Evolutionary conservation across 2,329 filamentous ascomycete genomes (phyloP).

Genomic region (Xylariaceae sp.): DNA sequence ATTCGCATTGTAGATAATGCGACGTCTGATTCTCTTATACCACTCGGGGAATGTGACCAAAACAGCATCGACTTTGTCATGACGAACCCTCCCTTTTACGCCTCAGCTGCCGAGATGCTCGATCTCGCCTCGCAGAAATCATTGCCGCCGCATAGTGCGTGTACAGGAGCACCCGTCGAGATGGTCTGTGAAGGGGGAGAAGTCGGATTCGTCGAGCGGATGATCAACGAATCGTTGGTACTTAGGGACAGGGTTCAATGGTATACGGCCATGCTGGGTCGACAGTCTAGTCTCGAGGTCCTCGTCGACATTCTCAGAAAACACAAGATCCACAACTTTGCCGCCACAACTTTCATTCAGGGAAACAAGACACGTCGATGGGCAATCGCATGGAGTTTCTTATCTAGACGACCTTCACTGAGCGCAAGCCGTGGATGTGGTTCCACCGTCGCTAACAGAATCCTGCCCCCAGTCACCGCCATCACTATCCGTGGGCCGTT

Average conservation of each 20-base stretch:
- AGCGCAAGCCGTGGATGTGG: conserved; percentile 40
- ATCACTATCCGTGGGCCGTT: conserved; percentile 34
- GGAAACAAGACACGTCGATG: conserved; percentile 75
- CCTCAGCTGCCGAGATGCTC: conserved; percentile 63
- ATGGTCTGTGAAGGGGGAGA: conserved; percentile 84
- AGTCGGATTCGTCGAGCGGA: conserved; percentile 63
- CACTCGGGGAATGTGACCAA: conserved; percentile 50
- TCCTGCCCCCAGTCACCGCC: conserved; percentile 42
- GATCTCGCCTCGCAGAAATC: conserved; percentile 61
- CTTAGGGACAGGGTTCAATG: conserved; percentile 63
- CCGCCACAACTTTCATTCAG: conserved; percentile 73
- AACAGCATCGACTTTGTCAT: conserved; percentile 71
- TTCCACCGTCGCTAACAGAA: conserved; percentile 36
- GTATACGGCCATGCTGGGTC: conserved; percentile 91
- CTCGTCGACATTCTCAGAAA: conserved; percentile 56
- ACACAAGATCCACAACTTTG: conserved; percentile 66
- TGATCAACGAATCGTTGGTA: conserved; percentile 63
- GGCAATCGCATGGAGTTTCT: conserved; percentile 86
- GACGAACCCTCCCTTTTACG: conserved; percentile 94
- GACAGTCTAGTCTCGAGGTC: conserved; percentile 61
- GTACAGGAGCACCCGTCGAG: conserved; percentile 72
- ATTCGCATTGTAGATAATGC: conserved; percentile 59
- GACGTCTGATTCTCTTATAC: conserved; percentile 53
- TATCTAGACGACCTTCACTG: conserved; percentile 54
- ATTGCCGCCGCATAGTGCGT: conserved; percentile 62